A percentile compares a stretch with the other conserved stretches of the same genome.
Evolutionary conservation across 495 filamentous ascomycete species (phyloP).

Genomic region (Annulohypoxylon moriforme): DNA sequence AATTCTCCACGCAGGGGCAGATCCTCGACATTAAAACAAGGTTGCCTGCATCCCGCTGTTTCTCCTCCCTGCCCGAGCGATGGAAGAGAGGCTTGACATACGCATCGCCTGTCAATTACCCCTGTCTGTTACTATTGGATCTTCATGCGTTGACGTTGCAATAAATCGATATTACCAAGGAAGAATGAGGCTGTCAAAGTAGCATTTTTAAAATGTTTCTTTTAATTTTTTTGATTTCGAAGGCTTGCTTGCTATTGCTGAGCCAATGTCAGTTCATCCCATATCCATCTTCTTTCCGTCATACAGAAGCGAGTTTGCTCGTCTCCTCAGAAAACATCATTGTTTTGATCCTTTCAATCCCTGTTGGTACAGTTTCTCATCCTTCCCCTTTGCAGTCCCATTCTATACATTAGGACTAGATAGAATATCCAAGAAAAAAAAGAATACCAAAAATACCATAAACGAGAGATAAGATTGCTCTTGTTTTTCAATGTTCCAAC

Average conservation of each 20-base stretch:
- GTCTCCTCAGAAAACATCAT: constrained; percentile 19
- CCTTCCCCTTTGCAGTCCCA: constrained; percentile 36
- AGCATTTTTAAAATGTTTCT: constrained; percentile 14
- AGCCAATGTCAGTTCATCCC: constrained; percentile 21
- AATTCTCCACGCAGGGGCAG: constrained; percentile 30
- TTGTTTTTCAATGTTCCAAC: constrained; percentile 41
- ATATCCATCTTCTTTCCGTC: constrained; percentile 32
- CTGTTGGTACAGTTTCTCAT: constrained; percentile 37
- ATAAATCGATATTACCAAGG: constrained; percentile 2
- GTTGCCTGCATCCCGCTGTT: constrained; percentile 40
- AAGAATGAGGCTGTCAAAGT: constrained; percentile 5
- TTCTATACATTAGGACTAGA: constrained; percentile 47
- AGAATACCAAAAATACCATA: constrained; percentile 20
- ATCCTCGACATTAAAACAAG: constrained; percentile 41
- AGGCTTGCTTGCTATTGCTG: constrained; percentile 17
- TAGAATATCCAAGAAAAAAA: constrained; percentile 18
- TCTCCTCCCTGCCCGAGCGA: constrained; percentile 29
- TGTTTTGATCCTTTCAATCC: constrained; percentile 15
- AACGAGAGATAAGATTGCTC: constrained; percentile 43
- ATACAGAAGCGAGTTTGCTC: constrained; percentile 26
- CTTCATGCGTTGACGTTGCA: constrained; percentile 3
- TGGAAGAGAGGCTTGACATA: constrained; percentile 27
- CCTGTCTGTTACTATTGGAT: constrained; percentile 8
- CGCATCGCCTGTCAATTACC: constrained; percentile 2
- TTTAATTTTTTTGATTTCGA: constrained; percentile 21